Evolutionary conservation across 176 grass and related monocot species (phyloP), one percentile per base, ranked within the genome.

Genomic region (bread wheat (Triticum aestivum)): DNA sequence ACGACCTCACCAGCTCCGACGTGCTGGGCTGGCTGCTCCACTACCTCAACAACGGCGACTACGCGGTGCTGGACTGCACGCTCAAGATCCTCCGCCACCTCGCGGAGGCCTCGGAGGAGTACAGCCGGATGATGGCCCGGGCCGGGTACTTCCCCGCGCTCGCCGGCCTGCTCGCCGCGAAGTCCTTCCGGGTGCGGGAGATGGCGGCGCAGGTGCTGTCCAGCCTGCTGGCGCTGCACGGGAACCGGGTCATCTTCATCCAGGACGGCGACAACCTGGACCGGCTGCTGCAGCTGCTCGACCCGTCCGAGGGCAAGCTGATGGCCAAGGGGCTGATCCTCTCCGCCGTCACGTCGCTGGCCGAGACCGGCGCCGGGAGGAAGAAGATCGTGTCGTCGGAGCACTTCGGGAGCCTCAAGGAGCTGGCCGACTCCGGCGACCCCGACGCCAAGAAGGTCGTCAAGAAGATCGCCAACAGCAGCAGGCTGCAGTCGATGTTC

Each of bases 331-430:
- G 86, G 23, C 80, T 82, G 32, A 88, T 98, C 85, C 88, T 96
- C 6, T 92, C 92, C 34, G 82, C 88, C 14, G 76, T 98, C 0
- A 69, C 85, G 93, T 82, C 88, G 6, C 38, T 98, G 63, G 47
- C 94, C 15, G 94, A 98, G 61, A 94, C 88, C 72, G 92, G 54
- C 84, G 82, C 29, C 65, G 97, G 87, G 26, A 92, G 94, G 87
- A 96, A 87, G 86, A 94, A 91, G 90, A 94, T 98, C 24, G 87
- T 90, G 59, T 84, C 91, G n/a, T 98, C 90, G 51, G 89, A 93
- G 29, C 80, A 94, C 82, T 82, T 94, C 80, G 27, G 73, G 33
- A 32, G 68, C 78, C 79, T 98, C 54, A 93, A 96, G 80, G 90
- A 90, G 69, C 79, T 98, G 4, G 97, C 90, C 24, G 90, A 90